These are phyloP conservation scores for Ophiostoma ulmi DNA, from an alignment of 2,329 filamentous ascomycete species.

Conservation along the genomic window DNA sequence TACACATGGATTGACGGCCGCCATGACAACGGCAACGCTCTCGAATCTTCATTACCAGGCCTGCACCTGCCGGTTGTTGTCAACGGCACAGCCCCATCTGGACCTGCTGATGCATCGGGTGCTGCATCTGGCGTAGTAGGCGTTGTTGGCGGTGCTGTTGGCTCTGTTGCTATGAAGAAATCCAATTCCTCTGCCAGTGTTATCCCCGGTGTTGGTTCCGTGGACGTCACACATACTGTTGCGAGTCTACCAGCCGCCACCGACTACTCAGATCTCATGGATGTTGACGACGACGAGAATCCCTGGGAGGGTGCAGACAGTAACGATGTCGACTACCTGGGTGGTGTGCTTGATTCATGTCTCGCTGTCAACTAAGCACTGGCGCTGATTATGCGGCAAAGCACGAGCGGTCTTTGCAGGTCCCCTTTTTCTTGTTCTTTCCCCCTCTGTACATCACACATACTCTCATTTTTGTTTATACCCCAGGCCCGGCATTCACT, in stretches of 20 bases:
- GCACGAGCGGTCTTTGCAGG: not conserved
- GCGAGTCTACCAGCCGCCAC: constrained; percentile 43
- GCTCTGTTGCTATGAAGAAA: constrained; percentile 18
- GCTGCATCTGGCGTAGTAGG: not conserved
- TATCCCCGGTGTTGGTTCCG: constrained; percentile 20
- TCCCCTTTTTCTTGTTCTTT: not conserved
- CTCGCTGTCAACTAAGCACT: constrained; percentile 41
- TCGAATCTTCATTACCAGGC: not conserved
- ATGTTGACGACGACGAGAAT: constrained; percentile 51
- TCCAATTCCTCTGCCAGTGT: constrained; percentile 18
- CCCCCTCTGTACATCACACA: not conserved
- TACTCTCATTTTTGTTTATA: not conserved
- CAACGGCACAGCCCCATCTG: constrained; percentile 15
- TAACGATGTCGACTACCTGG: constrained; percentile 49
- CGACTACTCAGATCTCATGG: constrained; percentile 51
- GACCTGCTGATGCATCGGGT: not conserved
- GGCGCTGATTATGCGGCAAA: not conserved
- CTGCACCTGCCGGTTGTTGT: constrained; percentile 1
- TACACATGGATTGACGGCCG: constrained; percentile 49
- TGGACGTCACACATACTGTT: not conserved
- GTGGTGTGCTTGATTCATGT: constrained; percentile 54
- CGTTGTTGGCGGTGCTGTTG: not conserved
- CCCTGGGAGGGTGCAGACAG: constrained; percentile 58
- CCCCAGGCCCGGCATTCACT: not conserved
- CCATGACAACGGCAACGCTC: not conserved